phyloP scores from a whole-genome alignment of 129 eudicot genomes.

The Artemisia tridentata region DNA sequence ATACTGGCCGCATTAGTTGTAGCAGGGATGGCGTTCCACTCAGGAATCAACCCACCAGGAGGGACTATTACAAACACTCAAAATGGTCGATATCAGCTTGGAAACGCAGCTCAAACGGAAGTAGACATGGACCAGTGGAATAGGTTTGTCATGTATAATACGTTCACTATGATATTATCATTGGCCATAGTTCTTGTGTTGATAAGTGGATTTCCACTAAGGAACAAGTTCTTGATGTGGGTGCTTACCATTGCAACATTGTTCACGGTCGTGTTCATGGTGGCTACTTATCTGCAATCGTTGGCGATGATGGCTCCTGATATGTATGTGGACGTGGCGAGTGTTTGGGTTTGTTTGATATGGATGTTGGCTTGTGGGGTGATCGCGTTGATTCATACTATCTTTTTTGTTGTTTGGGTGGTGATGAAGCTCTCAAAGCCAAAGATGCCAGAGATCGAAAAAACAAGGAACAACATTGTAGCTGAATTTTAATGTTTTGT shows the following conservation, averaged over 20 bases:
- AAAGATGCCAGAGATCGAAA: background rate
- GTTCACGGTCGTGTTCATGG: conserved; percentile 21
- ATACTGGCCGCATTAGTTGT: conserved; percentile 23
- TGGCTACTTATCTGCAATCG: conserved; percentile 16
- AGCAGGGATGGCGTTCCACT: conserved; percentile 17
- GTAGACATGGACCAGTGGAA: conserved; percentile 27
- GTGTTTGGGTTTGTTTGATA: conserved; percentile 18
- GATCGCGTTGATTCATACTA: conserved; percentile 27
- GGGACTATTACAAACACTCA: conserved; percentile 18
- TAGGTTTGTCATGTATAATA: conserved; percentile 9
- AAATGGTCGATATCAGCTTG: conserved; percentile 21
- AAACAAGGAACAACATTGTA: background rate
- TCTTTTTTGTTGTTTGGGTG: conserved; percentile 28
- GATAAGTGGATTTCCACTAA: conserved; percentile 24
- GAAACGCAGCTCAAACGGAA: conserved; percentile 28
- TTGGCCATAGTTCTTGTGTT: conserved; percentile 24
- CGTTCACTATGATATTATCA: conserved; percentile 29
- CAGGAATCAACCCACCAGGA: conserved; percentile 31
- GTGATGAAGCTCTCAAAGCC: conserved; percentile 25
- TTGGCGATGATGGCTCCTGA: conserved; percentile 27
- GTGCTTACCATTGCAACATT: conserved; percentile 26
- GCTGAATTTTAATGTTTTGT: conserved; percentile 9
- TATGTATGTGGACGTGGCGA: conserved; percentile 20
- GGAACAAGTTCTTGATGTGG: conserved; percentile 35
- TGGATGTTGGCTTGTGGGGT: conserved; percentile 31